phyloP scores from a whole-genome alignment of 441 rosid genomes.

The Geranium incanum region DNA sequence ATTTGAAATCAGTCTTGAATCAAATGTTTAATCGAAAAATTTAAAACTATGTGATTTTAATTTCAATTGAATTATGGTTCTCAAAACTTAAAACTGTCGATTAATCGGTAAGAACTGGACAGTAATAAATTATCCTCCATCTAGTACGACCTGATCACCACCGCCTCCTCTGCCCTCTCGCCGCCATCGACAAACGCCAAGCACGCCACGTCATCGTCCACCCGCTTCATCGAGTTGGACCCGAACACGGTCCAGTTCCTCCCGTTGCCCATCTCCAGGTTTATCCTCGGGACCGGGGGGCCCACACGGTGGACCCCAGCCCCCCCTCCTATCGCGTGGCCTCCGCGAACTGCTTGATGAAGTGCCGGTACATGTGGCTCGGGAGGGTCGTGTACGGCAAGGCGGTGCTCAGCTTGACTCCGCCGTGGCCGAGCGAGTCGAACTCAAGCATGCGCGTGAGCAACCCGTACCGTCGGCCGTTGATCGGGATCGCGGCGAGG shows the following conservation, averaged over 20 bases:
- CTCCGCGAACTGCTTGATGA: constrained; percentile 23
- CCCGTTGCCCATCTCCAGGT: constrained; percentile 26
- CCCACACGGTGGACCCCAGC: constrained; percentile 8
- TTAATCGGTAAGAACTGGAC: constrained; percentile 20
- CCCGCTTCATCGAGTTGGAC: constrained; percentile 33
- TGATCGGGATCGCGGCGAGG: constrained; percentile 24
- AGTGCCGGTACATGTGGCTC: constrained; percentile 27
- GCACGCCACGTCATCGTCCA: constrained; percentile 23
- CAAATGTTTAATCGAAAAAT: too few species aligned
- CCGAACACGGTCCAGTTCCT: constrained; percentile 26
- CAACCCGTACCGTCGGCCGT: constrained; percentile 13
- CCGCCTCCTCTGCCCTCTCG: constrained; percentile 23
- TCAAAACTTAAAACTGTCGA: too few species aligned
- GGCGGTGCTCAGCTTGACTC: constrained; percentile 29
- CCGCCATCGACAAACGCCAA: constrained; percentile 37
- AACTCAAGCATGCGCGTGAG: constrained; percentile 17
- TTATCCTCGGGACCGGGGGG: constrained; percentile 25
- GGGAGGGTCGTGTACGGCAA: constrained; percentile 29
- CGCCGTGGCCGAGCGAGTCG: constrained; percentile 27
- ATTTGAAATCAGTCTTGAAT: too few species aligned
- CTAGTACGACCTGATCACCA: constrained; percentile 35
- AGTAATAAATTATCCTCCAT: constrained; percentile 32
- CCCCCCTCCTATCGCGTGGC: constrained; percentile 22
- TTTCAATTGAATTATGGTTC: too few species aligned
- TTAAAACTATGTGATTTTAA: too few species aligned